Evolutionary conservation across 306 rosid genomes (phyloP), one percentile per base, ranked within the genome.

Genomic region (Prinsepia uniflora): DNA sequence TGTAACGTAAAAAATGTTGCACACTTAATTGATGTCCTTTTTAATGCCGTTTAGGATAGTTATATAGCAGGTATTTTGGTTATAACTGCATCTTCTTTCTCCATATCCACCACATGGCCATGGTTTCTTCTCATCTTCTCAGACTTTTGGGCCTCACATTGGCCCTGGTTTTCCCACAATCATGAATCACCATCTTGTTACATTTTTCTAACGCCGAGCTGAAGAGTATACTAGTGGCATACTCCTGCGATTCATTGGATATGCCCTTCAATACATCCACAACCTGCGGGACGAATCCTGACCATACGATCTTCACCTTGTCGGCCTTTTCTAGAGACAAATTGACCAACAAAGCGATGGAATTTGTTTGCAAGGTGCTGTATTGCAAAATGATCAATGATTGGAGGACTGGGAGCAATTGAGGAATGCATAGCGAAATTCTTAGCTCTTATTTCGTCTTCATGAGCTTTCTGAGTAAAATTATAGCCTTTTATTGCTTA

Each of bases 211-310:
- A 36, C 0, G 97, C 96, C 39, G 91, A 70, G 69, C 99, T 95
- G 77, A 95, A 91, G 3, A 95, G 80, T 6, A 92, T 95, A 7
- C 99, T 97, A 12, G 95, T 96, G 15, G 96, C 95, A 79, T 91
- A 96, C 47, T 95, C 99, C 83, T 91, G 97, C 56, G 96, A 54
- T 53, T 91, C 97, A 55, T 65, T 20, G 81, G 70, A 82, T 66
- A 90, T 92, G 0, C 85, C 81, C 19, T 84, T 92, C 78, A 95
- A 65, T 5, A 81, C 91, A 54, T 95, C 96, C 46, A 95, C 82
- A 0, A 95, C 72, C 12, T 40, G 53, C 0, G 96, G 89, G 65
- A 95, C 79, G 63, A 95, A 87, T 57, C 96, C 96, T 11, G 83
- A 79, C 81, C 99, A 80, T 15, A 89, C 96, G 60, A 95, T 91